These are phyloP conservation scores for Amanita exitialis DNA, from an alignment of 768 basidiomycete species.

Conservation along the genomic window DNA sequence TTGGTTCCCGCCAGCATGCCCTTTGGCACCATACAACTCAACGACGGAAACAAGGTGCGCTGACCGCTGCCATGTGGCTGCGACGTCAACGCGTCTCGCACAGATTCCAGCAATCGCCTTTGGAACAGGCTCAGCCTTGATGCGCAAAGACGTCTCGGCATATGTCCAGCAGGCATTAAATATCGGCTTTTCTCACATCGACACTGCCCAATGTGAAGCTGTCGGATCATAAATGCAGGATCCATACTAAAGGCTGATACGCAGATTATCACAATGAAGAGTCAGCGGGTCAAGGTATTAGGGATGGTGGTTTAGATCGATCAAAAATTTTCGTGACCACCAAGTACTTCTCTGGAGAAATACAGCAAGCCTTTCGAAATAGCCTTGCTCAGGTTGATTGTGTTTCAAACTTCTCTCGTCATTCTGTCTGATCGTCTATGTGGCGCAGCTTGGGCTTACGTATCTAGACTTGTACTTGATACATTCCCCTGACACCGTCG, in stretches of 20 bases:
- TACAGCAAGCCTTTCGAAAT: conserved; percentile 28
- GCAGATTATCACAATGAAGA: conserved; percentile 22
- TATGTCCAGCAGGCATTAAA: conserved; percentile 51
- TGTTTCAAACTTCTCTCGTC: neutral
- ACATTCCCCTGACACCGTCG: conserved; percentile 31
- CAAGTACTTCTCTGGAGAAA: conserved; percentile 36
- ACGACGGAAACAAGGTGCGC: conserved; percentile 30
- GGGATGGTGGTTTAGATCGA: conserved; percentile 35
- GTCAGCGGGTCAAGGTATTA: conserved; percentile 28
- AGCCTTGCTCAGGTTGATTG: conserved; percentile 41
- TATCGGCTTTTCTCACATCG: conserved; percentile 51
- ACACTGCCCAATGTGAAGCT: conserved; percentile 44
- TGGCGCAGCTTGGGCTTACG: conserved; percentile 42
- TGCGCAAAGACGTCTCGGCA: conserved; percentile 37
- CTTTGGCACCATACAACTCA: conserved; percentile 25
- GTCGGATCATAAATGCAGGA: neutral
- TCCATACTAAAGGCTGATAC: neutral
- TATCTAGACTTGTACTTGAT: conserved; percentile 67
- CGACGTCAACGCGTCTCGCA: neutral
- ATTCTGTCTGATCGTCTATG: neutral
- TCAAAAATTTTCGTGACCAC: conserved; percentile 42
- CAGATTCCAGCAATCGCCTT: conserved; percentile 57
- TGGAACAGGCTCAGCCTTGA: conserved; percentile 43
- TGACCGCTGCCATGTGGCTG: neutral
- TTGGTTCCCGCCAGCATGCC: conserved; percentile 21